Conservation (phyloP, 2,329 filamentous ascomycete genomes). For the Fusarium cicatricum region DNA sequence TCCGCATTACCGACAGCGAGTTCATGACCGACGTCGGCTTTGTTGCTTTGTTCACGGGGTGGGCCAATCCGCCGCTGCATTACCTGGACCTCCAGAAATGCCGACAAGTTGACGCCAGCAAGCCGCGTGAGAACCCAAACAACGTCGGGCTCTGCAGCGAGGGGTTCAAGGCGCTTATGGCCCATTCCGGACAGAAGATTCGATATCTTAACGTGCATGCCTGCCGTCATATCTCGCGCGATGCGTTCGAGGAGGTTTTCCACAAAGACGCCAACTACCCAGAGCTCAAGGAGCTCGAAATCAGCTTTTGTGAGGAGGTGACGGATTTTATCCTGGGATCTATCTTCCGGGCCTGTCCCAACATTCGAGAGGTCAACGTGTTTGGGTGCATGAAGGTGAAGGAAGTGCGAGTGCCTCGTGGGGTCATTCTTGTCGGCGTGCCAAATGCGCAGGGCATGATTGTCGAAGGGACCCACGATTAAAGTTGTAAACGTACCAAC, state of each 20-base stretch:
- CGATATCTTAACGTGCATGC: conserved; percentile 79
- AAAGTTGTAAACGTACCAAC: neutral
- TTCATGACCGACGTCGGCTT: conserved; percentile 79
- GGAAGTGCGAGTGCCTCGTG: conserved; percentile 61
- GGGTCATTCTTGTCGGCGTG: conserved; percentile 65
- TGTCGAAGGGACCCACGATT: conserved; percentile 55
- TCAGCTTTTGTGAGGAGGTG: conserved; percentile 77
- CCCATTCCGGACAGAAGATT: conserved; percentile 76
- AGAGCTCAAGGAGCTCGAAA: conserved; percentile 73
- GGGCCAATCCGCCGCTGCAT: conserved; percentile 76
- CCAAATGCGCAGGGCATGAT: conserved; percentile 68
- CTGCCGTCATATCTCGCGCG: conserved; percentile 79
- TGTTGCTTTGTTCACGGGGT: conserved; percentile 74
- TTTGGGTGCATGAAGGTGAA: conserved; percentile 72
- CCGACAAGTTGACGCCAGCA: conserved; percentile 76
- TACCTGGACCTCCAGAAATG: conserved; percentile 80
- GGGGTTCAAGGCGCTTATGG: conserved; percentile 84
- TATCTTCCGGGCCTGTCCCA: conserved; percentile 71
- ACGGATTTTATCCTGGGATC: conserved; percentile 70
- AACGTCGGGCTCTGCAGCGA: conserved; percentile 76
- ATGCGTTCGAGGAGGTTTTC: conserved; percentile 80
- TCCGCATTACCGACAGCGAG: conserved; percentile 83
- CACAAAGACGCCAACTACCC: conserved; percentile 67
- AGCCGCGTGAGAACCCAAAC: conserved; percentile 70
- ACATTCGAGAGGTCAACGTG: conserved; percentile 65